phyloP scores from a whole-genome alignment of 2,329 filamentous ascomycete genomes.

The Fusarium marasasianum region DNA sequence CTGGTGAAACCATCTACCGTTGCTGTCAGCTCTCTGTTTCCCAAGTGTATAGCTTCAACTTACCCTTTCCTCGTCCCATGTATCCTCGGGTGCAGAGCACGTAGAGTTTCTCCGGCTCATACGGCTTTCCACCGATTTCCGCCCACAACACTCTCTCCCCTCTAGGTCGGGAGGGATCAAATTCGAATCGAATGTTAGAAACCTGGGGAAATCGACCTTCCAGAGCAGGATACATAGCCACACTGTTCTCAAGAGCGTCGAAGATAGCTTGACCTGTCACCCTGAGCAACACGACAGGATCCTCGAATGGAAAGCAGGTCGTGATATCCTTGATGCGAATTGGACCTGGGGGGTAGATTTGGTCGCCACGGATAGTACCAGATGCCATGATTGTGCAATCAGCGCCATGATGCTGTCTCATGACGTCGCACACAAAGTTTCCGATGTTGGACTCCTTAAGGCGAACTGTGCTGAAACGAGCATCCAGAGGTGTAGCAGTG shows the following conservation, averaged over 20 bases:
- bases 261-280: slow-evolving; percentile 77
- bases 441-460: slow-evolving; percentile 82
- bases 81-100: slow-evolving; percentile 84
- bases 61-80: slow-evolving; percentile 82
- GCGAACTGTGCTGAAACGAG: slow-evolving; percentile 84
- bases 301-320: slow-evolving; percentile 92
- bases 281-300: slow-evolving; percentile 82
- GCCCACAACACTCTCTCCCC: slow-evolving; percentile 72
- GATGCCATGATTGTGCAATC: slow-evolving; percentile 88
- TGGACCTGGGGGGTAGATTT: slow-evolving; percentile 85
- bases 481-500: slow-evolving; percentile 83
- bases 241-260: slow-evolving; percentile 85
- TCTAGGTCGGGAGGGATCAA: slow-evolving; percentile 69
- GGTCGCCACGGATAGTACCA: slow-evolving; percentile 87
- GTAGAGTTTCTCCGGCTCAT: slow-evolving; percentile 73
- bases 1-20: slow-evolving; percentile 76
- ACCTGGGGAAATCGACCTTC: slow-evolving; percentile 89
- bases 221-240: slow-evolving; percentile 81
- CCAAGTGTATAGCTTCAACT: not conserved
- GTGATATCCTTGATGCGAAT: slow-evolving; percentile 83
- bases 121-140: slow-evolving; percentile 67
- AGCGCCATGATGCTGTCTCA: slow-evolving; percentile 82
- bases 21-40: slow-evolving; percentile 20
- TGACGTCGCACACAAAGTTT: slow-evolving; percentile 92
- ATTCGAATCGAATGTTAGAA: slow-evolving; percentile 81